Conservation (phyloP, 2,329 filamentous ascomycete species). For the Calonectria multiphialidica region DNA sequence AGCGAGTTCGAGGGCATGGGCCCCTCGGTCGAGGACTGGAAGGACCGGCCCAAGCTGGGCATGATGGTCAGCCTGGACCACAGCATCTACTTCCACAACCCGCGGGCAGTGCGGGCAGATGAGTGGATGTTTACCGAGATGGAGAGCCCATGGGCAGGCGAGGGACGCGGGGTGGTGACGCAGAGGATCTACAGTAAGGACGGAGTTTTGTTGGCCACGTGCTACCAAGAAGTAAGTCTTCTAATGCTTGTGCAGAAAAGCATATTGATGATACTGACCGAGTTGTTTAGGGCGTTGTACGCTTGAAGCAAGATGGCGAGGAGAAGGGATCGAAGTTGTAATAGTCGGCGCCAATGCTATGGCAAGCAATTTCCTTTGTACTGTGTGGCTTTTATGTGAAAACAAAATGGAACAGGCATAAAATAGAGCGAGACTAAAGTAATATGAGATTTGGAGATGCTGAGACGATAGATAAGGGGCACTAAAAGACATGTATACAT, state of each 20-base stretch:
- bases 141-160: slow-evolving; percentile 83
- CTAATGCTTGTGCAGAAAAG: not conserved
- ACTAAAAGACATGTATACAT: too few relatives aligned
- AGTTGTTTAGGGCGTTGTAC: slow-evolving; percentile 59
- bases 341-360: not conserved
- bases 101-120: slow-evolving; percentile 68
- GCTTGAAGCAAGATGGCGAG: slow-evolving; percentile 58
- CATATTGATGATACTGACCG: slow-evolving; percentile 32
- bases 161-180: slow-evolving; percentile 80
- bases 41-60: slow-evolving; percentile 71
- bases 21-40: slow-evolving; percentile 58
- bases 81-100: slow-evolving; percentile 76
- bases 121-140: slow-evolving; percentile 87
- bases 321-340: slow-evolving; percentile 51
- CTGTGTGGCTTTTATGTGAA: not conserved
- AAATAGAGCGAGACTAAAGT: not conserved
- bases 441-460: not conserved
- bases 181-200: slow-evolving; percentile 80
- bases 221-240: slow-evolving; percentile 78
- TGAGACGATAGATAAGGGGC: not conserved
- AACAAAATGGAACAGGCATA: not conserved
- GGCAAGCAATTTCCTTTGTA: not conserved
- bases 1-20: slow-evolving; percentile 58
- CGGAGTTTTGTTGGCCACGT: slow-evolving; percentile 81
- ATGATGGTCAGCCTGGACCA: slow-evolving; percentile 91